Base-by-base conservation (phyloP, 306 rosid genomes). In the Pterocarpus macrocarpus region DNA sequence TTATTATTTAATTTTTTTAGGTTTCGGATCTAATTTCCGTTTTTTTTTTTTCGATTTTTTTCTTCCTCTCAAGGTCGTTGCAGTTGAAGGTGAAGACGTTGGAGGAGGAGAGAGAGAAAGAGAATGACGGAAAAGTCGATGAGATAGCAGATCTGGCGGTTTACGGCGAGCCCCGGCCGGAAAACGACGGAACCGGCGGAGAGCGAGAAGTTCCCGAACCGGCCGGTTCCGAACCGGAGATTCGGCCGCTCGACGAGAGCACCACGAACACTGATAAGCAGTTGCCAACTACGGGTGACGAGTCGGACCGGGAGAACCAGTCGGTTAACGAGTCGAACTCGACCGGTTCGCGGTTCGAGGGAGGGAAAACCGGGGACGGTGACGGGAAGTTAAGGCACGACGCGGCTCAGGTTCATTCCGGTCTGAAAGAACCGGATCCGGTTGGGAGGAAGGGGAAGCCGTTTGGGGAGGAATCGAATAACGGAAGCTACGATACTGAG, bases 271-370 rank as follows among this genome's bases (percentile, higher is more conserved):
- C 61, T 0, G 78, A 64, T 44, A 82, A 87, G 72, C 10, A 32
- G 1, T 36, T 67, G 71, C 84, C 65, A 35, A 71, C 66, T 45
- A 11, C 84, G 2, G 90, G 87, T 11, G 95, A 81, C 3, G 91
- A 90, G 35, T 89, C 91, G 5, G 96, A 91, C 82, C 88, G 87
- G 66, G 97, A 93, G 17, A 85, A 90, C 35, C 92, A 87, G 70
- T 94, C 98, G 28, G 97, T 94, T 58, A 91, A 91, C 59, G 94
- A 90, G 80, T 94, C 97, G 0, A 94, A 94, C 80, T 91, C 98
- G 13, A 91, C 97, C 80, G 90, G 94, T 85, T 90, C 94, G 68
- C 85, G 90, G 63, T 82, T 79, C 5, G 88, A 69, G n/a, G 86
- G 76, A 43, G 80, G 57, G n/a, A 91, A 88, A 78, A 77, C 81